Conservation (phyloP, 495 filamentous ascomycete genomes). For the Darksidea phi region DNA sequence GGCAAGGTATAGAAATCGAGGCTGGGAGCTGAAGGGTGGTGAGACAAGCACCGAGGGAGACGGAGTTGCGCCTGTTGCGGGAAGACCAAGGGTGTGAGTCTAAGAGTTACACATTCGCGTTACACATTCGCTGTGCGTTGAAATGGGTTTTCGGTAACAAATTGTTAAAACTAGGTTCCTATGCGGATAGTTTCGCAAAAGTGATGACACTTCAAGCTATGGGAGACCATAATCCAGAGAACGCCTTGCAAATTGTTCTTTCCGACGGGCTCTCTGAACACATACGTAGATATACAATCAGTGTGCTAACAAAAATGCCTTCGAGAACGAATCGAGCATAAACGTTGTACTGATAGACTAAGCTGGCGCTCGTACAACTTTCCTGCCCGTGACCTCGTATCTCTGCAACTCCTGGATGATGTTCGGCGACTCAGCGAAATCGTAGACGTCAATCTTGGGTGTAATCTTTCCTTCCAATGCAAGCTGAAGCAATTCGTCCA, state of each 20-base stretch:
- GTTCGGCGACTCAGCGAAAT: constrained; percentile 23
- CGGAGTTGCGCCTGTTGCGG: constrained; percentile 7
- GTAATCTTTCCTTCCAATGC: constrained; percentile 27
- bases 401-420: constrained; percentile 28
- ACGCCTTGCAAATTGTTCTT: no score
- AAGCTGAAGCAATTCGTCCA: constrained; percentile 31
- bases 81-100: background rate
- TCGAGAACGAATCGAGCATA: no score
- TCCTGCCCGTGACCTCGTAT: constrained; percentile 31
- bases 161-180: no score
- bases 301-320: background rate
- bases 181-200: no score
- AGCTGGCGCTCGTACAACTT: constrained; percentile 24
- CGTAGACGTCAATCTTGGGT: constrained; percentile 34
- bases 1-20: constrained; percentile 5
- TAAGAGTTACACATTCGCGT: background rate
- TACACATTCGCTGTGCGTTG: background rate
- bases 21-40: constrained; percentile 18
- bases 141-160: no score
- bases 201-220: no score
- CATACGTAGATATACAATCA: background rate
- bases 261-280: no score
- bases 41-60: constrained; percentile 13
- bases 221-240: no score
- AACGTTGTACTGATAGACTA: constrained; percentile 8